Conservation (phyloP, 1,139 yeast genomes). For the Diutina scorzettiae region DNA sequence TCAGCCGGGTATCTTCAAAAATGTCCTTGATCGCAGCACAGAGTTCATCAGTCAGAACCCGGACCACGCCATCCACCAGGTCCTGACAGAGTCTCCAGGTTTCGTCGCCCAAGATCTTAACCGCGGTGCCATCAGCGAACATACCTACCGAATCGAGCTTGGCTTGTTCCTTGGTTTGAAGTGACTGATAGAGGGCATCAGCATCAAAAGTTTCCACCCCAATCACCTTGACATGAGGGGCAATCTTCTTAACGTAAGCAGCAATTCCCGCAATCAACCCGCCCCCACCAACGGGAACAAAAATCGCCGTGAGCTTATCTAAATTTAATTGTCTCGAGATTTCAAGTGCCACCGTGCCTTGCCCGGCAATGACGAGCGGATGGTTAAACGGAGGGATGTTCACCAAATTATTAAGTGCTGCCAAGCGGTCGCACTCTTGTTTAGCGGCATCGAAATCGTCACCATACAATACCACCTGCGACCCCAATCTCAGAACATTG, state of each 20-base stretch:
- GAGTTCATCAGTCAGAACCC: conserved; percentile 86
- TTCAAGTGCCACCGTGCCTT: conserved; percentile 94
- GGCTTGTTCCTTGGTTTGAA: conserved; percentile 42
- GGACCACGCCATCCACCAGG: conserved; percentile 78
- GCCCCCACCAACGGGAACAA: conserved; percentile 95
- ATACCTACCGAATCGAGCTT: conserved; percentile 67
- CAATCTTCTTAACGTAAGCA: conserved; percentile 80
- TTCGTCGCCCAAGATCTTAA: conserved; percentile 78
- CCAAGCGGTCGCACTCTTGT: conserved; percentile 67
- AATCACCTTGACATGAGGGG: conserved; percentile 93
- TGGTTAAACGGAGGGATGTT: conserved; percentile 96
- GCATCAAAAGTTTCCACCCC: conserved; percentile 97
- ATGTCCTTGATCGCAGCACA: conserved; percentile 97
- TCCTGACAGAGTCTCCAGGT: conserved; percentile 73
- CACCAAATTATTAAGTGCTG: conserved; percentile 59
- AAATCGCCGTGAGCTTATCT: conserved; percentile 72
- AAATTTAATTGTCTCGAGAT: conserved; percentile 74
- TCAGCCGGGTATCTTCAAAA: conserved; percentile 87
- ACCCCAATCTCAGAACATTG: conserved; percentile 84
- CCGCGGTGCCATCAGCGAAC: conserved; percentile 99
- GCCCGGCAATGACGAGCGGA: conserved; percentile 98
- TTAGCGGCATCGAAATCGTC: conserved; percentile 93
- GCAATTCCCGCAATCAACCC: conserved; percentile 90
- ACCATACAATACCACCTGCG: conserved; percentile 86
- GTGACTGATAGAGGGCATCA: conserved; percentile 74